Percentiles rank a stretch among this genome's conserved stretches.
phyloP scores from a whole-genome alignment of 2,329 filamentous ascomycete genomes.

The Rosellinia necatrix region DNA sequence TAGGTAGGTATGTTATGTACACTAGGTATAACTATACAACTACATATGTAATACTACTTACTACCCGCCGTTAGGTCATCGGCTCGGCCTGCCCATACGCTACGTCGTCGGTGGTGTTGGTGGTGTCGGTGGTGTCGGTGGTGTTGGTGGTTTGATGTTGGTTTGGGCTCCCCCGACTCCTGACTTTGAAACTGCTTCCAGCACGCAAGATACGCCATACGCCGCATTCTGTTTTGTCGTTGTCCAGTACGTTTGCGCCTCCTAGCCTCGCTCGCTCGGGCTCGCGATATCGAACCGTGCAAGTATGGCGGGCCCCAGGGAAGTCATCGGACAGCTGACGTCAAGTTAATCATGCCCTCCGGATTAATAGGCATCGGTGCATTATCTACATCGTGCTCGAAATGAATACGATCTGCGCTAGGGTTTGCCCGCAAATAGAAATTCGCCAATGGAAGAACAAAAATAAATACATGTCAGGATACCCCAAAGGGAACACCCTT shows the following conservation, averaged over 20 bases:
- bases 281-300: not conserved
- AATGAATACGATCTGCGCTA: conserved; percentile 21
- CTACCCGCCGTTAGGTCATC: too few relatives aligned
- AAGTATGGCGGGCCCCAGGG: conserved; percentile 1
- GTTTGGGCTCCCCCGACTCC: conserved; percentile 11
- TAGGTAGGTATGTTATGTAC: not conserved
- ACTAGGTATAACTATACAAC: too few relatives aligned
- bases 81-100: too few relatives aligned
- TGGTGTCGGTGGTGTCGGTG: too few relatives aligned
- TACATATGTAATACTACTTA: too few relatives aligned
- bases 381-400: conserved; percentile 2
- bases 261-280: too few relatives aligned
- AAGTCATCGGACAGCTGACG: conserved; percentile 16
- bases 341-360: conserved; percentile 18
- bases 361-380: not conserved
- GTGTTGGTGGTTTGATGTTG: conserved; percentile 19
- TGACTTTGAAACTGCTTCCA: conserved; percentile 1
- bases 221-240: not conserved
- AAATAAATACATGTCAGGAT: conserved; percentile 28
- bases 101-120: too few relatives aligned
- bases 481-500: conserved; percentile 17
- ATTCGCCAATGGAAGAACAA: conserved; percentile 20
- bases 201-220: not conserved
- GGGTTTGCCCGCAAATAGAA: conserved; percentile 23
- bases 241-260: conserved; percentile 1